A percentile compares a stretch with the other conserved stretches of the same genome.
Conservation (phyloP, 2,329 filamentous ascomycete species). For the Dendrostoma leiphaemia region DNA sequence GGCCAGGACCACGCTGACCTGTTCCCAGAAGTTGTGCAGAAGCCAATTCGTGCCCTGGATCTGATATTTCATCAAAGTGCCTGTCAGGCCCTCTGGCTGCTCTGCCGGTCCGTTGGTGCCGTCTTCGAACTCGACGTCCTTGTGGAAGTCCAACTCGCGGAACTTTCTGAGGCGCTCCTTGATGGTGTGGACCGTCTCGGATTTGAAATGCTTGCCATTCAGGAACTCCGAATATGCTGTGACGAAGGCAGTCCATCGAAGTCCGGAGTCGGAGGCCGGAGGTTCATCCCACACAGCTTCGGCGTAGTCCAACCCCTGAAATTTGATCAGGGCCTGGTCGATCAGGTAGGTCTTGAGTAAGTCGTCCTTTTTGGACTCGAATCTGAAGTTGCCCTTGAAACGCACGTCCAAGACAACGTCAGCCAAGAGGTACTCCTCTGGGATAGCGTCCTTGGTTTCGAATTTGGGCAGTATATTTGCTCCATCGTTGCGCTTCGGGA, state of each 20-base stretch:
- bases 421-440: constrained; percentile 78
- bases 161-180: constrained; percentile 67
- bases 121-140: constrained; percentile 56
- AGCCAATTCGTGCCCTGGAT: constrained; percentile 94
- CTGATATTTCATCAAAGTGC: constrained; percentile 90
- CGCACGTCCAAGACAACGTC: constrained; percentile 87
- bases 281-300: constrained; percentile 88
- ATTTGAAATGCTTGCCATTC: constrained; percentile 68
- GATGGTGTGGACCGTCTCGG: constrained; percentile 57
- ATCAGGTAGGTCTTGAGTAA: constrained; percentile 71
- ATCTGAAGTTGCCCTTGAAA: constrained; percentile 45
- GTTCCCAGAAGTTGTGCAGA: constrained; percentile 80
- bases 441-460: constrained; percentile 74
- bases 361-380: constrained; percentile 66
- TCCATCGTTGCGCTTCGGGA: constrained; percentile 67
- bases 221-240: constrained; percentile 86
- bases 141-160: constrained; percentile 61
- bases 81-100: constrained; percentile 76
- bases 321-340: constrained; percentile 78
- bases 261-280: constrained; percentile 60
- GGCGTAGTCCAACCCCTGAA: constrained; percentile 87
- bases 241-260: constrained; percentile 76
- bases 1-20: constrained; percentile 84
- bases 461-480: constrained; percentile 63
- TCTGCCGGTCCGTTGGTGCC: constrained; percentile 23